Evolutionary conservation across 2,329 filamentous ascomycete species (phyloP), one percentile per base, ranked within the genome.

Genomic region (Trichoderma sp.): DNA sequence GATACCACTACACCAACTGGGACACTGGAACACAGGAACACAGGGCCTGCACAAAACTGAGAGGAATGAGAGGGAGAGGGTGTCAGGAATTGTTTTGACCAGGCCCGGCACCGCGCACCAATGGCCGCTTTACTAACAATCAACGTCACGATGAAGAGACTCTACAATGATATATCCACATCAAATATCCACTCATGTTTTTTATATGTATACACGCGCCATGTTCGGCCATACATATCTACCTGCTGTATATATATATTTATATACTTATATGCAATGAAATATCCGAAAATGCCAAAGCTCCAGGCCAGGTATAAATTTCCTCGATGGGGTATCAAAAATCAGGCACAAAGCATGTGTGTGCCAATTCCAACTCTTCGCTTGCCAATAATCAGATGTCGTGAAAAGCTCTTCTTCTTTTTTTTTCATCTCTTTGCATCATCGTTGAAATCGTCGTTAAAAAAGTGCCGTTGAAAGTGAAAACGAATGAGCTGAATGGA

Each of bases 291-390:
- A 74, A 75, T 34, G 65, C 66, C 66, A 63, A 73, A 63, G 69
- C 20, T 61, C 57, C 23, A 74, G 73, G 73, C 72, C 71, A 68
- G 57, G 50, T 57, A 73, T 58, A 71, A 59, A 43, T 36, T 47
- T 63, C 64, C 65, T 69, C 55, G 43, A 63, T 43, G 73, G 78
- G 78, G 78, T 79, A 79, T 79, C 78, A 77, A 76, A 71, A 70
- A 58, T 74, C 43, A 68, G 36, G 43, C 39, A 28, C 53, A 34
- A 71, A 69, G 32, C 28, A 47, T 70, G 13, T 68, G 30, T 68
- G 36, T 57, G 39, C 58, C 65, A 61, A 57, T 72, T 57, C 71
- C 70, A 70, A 64, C 59, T 70, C 55, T 72, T 66, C 73, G 53
- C 61, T 47, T 68, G 66, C 43, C 59, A 43, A 20, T 26, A 23